Base-by-base conservation (phyloP, 768 basidiomycete species). In the Hygrocybe punicea region DNA sequence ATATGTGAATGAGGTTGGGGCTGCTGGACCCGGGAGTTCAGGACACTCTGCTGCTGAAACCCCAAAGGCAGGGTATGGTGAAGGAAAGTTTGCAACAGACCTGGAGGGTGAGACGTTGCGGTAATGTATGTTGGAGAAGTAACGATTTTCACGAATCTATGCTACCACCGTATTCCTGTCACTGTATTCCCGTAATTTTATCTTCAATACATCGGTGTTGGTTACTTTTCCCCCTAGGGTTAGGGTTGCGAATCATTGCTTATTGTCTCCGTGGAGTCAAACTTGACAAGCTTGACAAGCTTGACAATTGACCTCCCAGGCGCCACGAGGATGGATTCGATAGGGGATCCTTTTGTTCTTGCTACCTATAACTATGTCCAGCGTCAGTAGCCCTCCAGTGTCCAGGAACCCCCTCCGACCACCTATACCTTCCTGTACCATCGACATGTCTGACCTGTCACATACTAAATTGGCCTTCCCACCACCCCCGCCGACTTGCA, bases 1-100 rank as follows among this genome's bases (percentile, higher is more conserved):
- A 24, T 86, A 88, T 69, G 71, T 67, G 63, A 67, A 73, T 53
- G 58, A 46, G 4, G 35, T 52, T 16, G 63, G 55, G 16, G 60
- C 48, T 21, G 47, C 40, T 42, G 56, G 39, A 14, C 25, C 37
- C 24, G 55, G 56, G 36, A 58, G 58, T 23, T 56, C 40, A 35
- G 39, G 49, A n/a, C 35, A 17, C 23, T 51, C 29, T 50, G 53
- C 47, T 29, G 60, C 37, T 51, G 36, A 59, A 17, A 29, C 29
- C 29, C 29, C 29, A 29, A 29, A 29, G 29, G 60, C 64, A 16
- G 76, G 74, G 21, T 82, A 82, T 67, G 70, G 65, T 16, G 66
- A 73, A 17, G 79, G 78, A 19, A 75, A 63, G 62, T 82, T 78
- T 61, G 71, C 78, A 24, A 82, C 79, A 39, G 72, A 80, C 65